A percentile compares a stretch with the other conserved stretches of the same genome.
Evolutionary conservation across 2,329 filamentous ascomycete species (phyloP).

Genomic region (Verruconis gallopava): DNA sequence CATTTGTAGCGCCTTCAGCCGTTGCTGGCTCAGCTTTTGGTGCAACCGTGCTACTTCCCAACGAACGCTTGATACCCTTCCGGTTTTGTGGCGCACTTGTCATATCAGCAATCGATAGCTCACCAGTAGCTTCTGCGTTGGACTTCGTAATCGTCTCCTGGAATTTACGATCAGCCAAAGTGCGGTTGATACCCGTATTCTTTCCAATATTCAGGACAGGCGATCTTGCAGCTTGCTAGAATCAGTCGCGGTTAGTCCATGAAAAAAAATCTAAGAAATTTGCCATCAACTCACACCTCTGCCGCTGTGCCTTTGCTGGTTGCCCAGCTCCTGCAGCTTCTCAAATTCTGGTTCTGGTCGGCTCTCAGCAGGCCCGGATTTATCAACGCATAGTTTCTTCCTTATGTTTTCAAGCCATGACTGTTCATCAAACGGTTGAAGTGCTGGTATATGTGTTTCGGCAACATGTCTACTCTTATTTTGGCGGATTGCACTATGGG

Average conservation of each 20-base stretch:
- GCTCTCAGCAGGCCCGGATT: neutral
- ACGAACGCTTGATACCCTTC: conserved; percentile 6
- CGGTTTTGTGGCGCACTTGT: neutral
- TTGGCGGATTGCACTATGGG: neutral
- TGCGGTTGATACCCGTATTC: conserved; percentile 3
- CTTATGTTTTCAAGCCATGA: conserved; percentile 1
- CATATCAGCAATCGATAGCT: neutral
- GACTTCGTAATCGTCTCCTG: too few species aligned
- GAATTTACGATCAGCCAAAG: neutral
- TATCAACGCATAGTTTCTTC: neutral
- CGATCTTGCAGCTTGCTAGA: too few species aligned
- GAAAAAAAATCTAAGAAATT: too few species aligned
- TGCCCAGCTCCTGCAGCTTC: neutral
- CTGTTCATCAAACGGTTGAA: conserved; percentile 3
- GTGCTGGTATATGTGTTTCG: conserved; percentile 7
- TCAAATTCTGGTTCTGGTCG: neutral
- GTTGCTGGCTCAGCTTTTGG: neutral
- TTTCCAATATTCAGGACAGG: too few species aligned
- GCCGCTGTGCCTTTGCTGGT: neutral
- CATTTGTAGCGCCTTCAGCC: neutral
- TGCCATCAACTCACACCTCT: neutral
- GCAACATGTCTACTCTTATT: neutral
- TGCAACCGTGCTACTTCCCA: conserved; percentile 5
- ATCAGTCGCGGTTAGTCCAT: too few species aligned
- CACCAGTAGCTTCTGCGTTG: neutral